phyloP scores from a whole-genome alignment of 2,329 filamentous ascomycete genomes.

The Penicillium paneum region DNA sequence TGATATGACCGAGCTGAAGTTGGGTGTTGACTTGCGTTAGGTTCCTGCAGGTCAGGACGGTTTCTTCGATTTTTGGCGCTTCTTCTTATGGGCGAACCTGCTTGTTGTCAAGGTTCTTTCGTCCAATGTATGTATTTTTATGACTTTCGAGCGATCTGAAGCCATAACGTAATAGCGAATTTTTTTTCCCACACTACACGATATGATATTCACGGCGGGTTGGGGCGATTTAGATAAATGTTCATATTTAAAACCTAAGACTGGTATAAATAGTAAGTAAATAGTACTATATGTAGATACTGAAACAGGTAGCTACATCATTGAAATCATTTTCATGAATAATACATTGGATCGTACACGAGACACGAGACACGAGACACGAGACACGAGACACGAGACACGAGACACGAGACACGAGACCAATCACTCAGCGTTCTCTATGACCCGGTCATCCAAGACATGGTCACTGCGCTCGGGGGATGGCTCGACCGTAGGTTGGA shows the following conservation, averaged over 20 bases:
- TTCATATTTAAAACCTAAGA: not conserved
- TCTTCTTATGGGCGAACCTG: not conserved
- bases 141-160: constrained; percentile 3
- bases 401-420: not conserved
- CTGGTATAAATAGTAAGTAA: not conserved
- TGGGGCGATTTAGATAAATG: too few relatives aligned
- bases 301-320: not conserved
- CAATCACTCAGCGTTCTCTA: not conserved
- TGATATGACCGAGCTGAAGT: not conserved
- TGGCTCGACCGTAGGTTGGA: constrained; percentile 20
- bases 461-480: constrained; percentile 15
- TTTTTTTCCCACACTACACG: not conserved
- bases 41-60: constrained; percentile 5
- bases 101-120: not conserved
- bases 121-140: not conserved
- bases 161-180: not conserved
- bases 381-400: too few relatives aligned
- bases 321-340: constrained; percentile 2
- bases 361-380: not conserved
- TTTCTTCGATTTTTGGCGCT: not conserved
- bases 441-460: not conserved
- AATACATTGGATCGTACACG: not conserved
- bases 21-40: not conserved
- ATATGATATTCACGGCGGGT: too few relatives aligned
- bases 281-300: not conserved